Percentiles rank a stretch among this genome's conserved stretches.
Conservation (phyloP, 2,329 filamentous ascomycete species). For the Ilyonectria destructans region DNA sequence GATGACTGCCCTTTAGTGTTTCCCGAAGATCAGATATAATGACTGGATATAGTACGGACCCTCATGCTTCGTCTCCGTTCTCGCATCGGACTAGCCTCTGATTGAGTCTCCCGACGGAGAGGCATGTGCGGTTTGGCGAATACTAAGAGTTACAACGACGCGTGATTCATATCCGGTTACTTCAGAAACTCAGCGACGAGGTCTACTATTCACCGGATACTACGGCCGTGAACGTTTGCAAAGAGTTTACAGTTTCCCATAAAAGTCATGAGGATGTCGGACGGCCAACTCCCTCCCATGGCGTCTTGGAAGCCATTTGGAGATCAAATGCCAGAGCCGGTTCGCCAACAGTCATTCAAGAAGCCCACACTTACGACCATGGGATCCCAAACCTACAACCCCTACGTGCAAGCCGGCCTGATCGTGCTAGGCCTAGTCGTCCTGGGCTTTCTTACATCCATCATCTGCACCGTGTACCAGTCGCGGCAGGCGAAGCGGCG, state of each 20-base stretch:
- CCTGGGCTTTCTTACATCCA: slow-evolving; percentile 21
- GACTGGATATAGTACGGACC: too few relatives aligned
- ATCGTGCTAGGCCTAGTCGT: slow-evolving; percentile 12
- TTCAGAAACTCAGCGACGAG: not conserved
- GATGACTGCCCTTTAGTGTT: too few relatives aligned
- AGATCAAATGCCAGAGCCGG: not conserved
- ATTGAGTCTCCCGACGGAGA: too few relatives aligned
- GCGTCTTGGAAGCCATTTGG: not conserved
- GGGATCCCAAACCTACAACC: slow-evolving; percentile 9
- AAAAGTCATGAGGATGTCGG: not conserved
- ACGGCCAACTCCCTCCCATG: not conserved
- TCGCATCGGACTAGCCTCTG: too few relatives aligned
- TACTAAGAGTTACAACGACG: not conserved
- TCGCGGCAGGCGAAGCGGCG: not conserved
- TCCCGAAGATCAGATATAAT: too few relatives aligned
- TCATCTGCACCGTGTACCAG: not conserved
- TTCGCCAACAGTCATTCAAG: not conserved
- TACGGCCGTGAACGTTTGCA: not conserved
- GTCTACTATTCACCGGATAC: not conserved
- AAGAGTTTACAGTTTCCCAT: not conserved
- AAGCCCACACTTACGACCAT: not conserved
- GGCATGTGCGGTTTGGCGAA: too few relatives aligned
- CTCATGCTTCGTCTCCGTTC: too few relatives aligned
- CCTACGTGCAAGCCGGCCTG: slow-evolving; percentile 9
- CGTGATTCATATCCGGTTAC: not conserved